Base-by-base conservation (phyloP, 2,329 filamentous ascomycete species). In the Pyrenochaeta sp. region DNA sequence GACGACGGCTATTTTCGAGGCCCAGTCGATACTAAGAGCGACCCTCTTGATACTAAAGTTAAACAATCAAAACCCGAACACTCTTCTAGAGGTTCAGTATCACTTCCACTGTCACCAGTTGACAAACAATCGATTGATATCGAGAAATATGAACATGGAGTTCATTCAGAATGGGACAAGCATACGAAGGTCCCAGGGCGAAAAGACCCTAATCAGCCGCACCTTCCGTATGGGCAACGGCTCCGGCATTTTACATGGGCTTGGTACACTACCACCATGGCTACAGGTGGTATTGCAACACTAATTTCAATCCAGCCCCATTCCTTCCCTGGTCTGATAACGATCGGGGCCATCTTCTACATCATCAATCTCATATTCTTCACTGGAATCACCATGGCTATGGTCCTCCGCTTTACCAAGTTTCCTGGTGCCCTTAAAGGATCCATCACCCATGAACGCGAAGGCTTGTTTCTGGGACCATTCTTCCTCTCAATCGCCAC, bases 261-360 rank as follows among this genome's bases (percentile, higher is more conserved):
- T 8, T 80, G 80, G 70, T 82, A 80, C 63, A 82, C 80, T 0
- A 68, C 79, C 50, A 80, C 81, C 12, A 83, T 84, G 80, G 74
- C 77, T 19, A 83, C 81, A 1, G 81, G 82, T 22, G 82, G 81
- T 45, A 71, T 84, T 15, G 73, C 79, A 13, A 75, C 81, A 1
- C 71, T 83, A 12, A 75, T 83, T 28, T 68, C 77, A 3, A 71
- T 79, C 32, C 74, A 80, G 43, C 82, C 81, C 0, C 80, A 80
- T 54, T 58, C 67, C 1, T 86, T 86, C 62, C 66, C 67, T 0
- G 84, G 84, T 22, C 78, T 86, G 15, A 75, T 80, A 55, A 80
- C 77, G 7, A 83, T 86, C 53, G 84, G 84, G 22, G 81, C 82
- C 28, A 64, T 82, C 56, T 77, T 85, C 61, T 86, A 81, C 68